Percentiles rank a stretch among this genome's conserved stretches.
Conservation (phyloP, 2,329 filamentous ascomycete species). For the Xylariaceae sp. region DNA sequence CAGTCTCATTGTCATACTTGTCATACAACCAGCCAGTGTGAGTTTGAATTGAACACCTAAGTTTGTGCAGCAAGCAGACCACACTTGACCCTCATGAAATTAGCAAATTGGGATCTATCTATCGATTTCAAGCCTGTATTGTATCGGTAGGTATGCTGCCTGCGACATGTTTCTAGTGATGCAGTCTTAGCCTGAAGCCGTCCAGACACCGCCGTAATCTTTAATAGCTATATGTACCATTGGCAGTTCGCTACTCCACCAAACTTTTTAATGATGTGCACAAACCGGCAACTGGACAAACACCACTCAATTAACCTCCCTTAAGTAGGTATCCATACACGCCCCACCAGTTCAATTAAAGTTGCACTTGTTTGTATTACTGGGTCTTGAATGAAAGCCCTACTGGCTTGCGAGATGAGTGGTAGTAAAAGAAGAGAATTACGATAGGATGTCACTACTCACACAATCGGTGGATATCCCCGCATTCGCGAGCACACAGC, state of each 20-base stretch:
- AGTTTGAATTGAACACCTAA: not conserved
- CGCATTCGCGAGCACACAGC: constrained; percentile 73
- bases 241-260: constrained; percentile 16
- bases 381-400: not conserved
- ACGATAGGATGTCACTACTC: constrained; percentile 45
- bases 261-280: not conserved
- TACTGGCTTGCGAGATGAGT: not conserved
- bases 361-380: not conserved
- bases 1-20: constrained; percentile 65
- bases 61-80: not conserved
- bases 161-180: too few species aligned
- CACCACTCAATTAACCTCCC: not conserved
- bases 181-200: too few species aligned
- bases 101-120: not conserved
- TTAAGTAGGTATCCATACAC: too few species aligned
- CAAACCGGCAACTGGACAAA: not conserved
- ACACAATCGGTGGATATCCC: constrained; percentile 64
- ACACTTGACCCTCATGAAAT: not conserved
- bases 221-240: too few species aligned
- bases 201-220: too few species aligned
- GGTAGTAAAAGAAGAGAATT: not conserved
- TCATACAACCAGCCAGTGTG: constrained; percentile 51
- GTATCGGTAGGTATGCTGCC: too few species aligned
- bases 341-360: not conserved
- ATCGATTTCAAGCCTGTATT: too few species aligned